Conservation (phyloP, 2,329 filamentous ascomycete species). For the Ceratocystis harringtonii region DNA sequence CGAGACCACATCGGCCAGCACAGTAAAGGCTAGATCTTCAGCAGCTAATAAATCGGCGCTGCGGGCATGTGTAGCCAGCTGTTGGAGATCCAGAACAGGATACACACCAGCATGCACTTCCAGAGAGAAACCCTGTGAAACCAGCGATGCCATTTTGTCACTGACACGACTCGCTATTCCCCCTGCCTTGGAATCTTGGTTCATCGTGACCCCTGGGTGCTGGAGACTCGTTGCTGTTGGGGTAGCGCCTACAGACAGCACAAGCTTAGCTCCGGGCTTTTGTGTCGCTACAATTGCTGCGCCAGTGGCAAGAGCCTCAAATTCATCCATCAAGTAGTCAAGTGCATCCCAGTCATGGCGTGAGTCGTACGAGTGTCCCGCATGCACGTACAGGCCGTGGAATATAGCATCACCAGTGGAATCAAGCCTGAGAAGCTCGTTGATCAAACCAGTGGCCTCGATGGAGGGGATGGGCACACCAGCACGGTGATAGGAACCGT, state of each 20-base stretch:
- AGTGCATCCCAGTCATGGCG: constrained; percentile 42
- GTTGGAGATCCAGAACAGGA: constrained; percentile 61
- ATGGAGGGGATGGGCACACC: constrained; percentile 42
- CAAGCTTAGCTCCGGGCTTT: constrained; percentile 25
- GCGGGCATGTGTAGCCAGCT: constrained; percentile 54
- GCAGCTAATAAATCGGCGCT: constrained; percentile 30
- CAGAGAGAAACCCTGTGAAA: constrained; percentile 25
- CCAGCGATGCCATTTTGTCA: constrained; percentile 28
- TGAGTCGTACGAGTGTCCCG: constrained; percentile 53
- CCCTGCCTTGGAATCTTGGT: constrained; percentile 19
- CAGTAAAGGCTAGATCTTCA: constrained; percentile 47
- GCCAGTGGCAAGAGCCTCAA: constrained; percentile 28
- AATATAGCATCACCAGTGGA: constrained; percentile 29
- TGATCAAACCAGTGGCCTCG: constrained; percentile 33
- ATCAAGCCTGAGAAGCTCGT: constrained; percentile 30
- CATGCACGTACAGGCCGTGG: constrained; percentile 57
- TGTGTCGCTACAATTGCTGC: background rate
- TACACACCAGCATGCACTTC: constrained; percentile 69
- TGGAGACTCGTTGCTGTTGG: constrained; percentile 56
- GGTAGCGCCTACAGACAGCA: constrained; percentile 61
- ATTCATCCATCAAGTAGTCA: constrained; percentile 42
- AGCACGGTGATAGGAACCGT: constrained; percentile 57
- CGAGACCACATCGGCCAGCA: constrained; percentile 58
- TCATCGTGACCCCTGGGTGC: constrained; percentile 29
- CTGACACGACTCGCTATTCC: constrained; percentile 21